phyloP scores from a whole-genome alignment of 2,329 filamentous ascomycete species.

The Colletotrichum sp. region DNA sequence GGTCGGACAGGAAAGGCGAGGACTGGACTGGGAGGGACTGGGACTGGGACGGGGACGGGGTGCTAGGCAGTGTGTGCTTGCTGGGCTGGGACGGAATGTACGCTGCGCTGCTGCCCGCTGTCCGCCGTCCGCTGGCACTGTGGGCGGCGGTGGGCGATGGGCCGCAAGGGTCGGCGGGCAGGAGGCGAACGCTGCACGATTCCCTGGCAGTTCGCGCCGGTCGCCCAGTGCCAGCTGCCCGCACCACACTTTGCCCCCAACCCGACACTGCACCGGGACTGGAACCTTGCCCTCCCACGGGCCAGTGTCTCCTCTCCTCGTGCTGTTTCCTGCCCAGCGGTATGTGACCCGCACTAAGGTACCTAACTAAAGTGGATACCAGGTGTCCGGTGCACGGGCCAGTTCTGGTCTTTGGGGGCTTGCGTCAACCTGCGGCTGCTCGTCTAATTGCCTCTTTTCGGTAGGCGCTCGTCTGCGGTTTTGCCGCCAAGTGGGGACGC shows the following conservation, averaged over 20 bases:
- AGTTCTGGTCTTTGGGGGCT: not conserved
- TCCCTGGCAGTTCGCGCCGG: not conserved
- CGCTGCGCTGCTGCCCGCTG: not conserved
- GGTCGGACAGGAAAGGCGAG: slow-evolving; percentile 21
- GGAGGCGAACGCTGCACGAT: slow-evolving; percentile 3
- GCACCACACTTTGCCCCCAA: not conserved
- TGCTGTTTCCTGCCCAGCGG: not conserved
- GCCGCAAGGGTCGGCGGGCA: not conserved
- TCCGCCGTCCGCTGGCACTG: not conserved
- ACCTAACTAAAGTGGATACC: not conserved
- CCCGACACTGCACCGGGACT: not conserved
- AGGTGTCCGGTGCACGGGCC: not conserved
- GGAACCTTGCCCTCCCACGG: not conserved
- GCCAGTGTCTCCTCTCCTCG: not conserved
- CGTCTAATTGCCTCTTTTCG: slow-evolving; percentile 15
- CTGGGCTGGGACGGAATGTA: slow-evolving; percentile 20
- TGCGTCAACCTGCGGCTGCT: slow-evolving; percentile 20
- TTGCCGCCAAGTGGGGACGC: not conserved
- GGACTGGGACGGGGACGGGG: not conserved
- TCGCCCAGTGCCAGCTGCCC: not conserved
- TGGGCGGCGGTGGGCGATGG: not conserved
- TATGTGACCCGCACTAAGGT: not conserved
- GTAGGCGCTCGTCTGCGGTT: slow-evolving; percentile 8
- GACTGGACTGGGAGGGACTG: slow-evolving; percentile 9
- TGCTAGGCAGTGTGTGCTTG: not conserved